Evolutionary conservation across 768 basidiomycete species (phyloP), one percentile per base, ranked within the genome.

Genomic region (Lactarius pseudohatsudake): DNA sequence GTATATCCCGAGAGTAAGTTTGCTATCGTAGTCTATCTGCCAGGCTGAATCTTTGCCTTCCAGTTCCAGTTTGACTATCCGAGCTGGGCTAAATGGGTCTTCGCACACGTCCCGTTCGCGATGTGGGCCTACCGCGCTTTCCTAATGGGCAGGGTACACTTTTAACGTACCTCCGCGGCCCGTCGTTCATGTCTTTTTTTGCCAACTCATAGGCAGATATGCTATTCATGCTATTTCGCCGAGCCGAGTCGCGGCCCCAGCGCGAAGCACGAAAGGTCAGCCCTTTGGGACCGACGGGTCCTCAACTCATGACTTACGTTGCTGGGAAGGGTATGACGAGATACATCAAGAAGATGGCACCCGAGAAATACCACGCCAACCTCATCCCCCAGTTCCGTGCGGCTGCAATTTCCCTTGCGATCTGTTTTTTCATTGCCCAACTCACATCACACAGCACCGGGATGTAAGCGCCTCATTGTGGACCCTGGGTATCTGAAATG

Each of bases 381-480:
- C 73, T 89, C 57, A 82, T 81, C 62, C 87, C 87, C 4, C 75
- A 76, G 11, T 85, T 84, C 76, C 76, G 85, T 84, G 72, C 53
- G 82, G 73, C 67, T 20, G 30, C 11, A 38, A 2, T 65, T 34
- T 41, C 56, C 57, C 36, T 13, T 34, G 4, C n/a, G 15, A 30
- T 28, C 18, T 57, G 7, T 55, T 11, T 34, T 34, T 13, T 38
- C 4, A n/a, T 20, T 41, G 4, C 28, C 34, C 2, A 47, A 28
- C 34, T 15, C 22, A 32, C 36, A 40, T 20, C 43, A 8, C 30
- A 22, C 59, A 85, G 85, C 81, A 53, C 81, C 82, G 36, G 87
- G 87, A 26, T 88, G 86, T 72, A 88, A 87, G 74, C 81, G 88
- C 45, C 80, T 88, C 22, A 82, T 89, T 40, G 77, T 84, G 62